Base-by-base conservation (phyloP, 2,329 filamentous ascomycete species). In the Claviceps pusilla region DNA sequence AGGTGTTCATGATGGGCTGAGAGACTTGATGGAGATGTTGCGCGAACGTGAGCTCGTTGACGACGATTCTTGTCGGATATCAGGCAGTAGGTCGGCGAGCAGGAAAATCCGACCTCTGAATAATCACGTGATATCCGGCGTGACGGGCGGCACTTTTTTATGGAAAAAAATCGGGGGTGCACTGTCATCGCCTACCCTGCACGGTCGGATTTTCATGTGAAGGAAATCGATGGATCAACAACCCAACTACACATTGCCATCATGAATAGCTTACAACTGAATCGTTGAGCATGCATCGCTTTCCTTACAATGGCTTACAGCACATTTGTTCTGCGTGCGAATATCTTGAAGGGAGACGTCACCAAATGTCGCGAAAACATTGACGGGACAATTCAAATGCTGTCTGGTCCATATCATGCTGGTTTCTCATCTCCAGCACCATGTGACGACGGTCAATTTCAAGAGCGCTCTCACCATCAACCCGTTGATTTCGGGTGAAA, bases 1-100 rank as follows among this genome's bases (percentile, higher is more conserved):
- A 76, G 73, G 89, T 87, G 83, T 89, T 95, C 91, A 97, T 97
- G 76, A 73, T 82, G 77, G 66, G 67, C 60, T 71, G 69, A 67
- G 57, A 48, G 69, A 66, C 70, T 68, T 70, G 74, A 75, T 76
- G 73, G 73, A 66, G 65, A 66, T 72, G 66, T 66, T 76, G 72
- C 70, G 69, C 70, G 67, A 67, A 63, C 58, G 65, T 66, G 49
- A 68, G 63, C 69, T 70, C 72, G 69, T 69, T 68, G 65, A 66
- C 67, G 39, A 70, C 68, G 71, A 76, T 76, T 76, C 68, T 72
- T 71, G 69, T 65, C 63, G 31, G 67, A 71, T 67, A 63, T 60
- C 63, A 64, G 64, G 63, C 70, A 68, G 61, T 66, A 58, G 66
- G 68, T 66, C 62, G 72, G 72, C 63, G 66, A 67, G 62, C 64